phyloP scores from a whole-genome alignment of 1,139 yeast species.

The Kurtzmaniella quercitrusa region DNA sequence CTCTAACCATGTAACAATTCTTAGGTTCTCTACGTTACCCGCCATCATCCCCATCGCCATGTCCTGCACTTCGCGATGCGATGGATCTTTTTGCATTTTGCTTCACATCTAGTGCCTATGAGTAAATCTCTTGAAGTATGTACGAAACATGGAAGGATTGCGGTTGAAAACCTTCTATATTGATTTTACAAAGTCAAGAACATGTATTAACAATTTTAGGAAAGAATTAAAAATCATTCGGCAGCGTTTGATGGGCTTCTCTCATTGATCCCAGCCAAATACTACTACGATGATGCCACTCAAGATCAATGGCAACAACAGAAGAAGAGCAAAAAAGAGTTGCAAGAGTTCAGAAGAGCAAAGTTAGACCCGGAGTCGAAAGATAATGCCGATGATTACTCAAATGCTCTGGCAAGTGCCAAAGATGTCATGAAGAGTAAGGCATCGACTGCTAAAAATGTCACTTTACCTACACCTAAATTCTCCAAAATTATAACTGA shows the following conservation, averaged over 20 bases:
- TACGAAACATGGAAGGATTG: slow-evolving; percentile 10
- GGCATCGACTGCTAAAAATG: slow-evolving; percentile 56
- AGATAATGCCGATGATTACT: slow-evolving; percentile 39
- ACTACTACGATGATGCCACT: slow-evolving; percentile 76
- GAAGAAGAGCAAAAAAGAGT: slow-evolving; percentile 68
- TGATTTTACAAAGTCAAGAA: neutral
- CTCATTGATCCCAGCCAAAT: slow-evolving; percentile 90
- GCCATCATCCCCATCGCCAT: slow-evolving; percentile 1
- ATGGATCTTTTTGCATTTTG: slow-evolving; percentile 3
- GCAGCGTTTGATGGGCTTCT: slow-evolving; percentile 86
- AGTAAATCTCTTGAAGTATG: slow-evolving; percentile 52
- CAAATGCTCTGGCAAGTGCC: slow-evolving; percentile 50
- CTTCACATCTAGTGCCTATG: slow-evolving; percentile 17
- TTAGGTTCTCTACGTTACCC: too few relatives aligned
- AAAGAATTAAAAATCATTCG: slow-evolving; percentile 79
- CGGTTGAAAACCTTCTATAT: neutral
- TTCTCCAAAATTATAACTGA: slow-evolving; percentile 10
- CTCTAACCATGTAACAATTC: too few relatives aligned
- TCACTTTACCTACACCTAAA: slow-evolving; percentile 44
- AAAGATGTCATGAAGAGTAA: slow-evolving; percentile 59
- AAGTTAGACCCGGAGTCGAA: slow-evolving; percentile 72
- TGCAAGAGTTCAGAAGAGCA: slow-evolving; percentile 56
- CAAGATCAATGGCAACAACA: slow-evolving; percentile 88
- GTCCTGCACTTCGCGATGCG: slow-evolving; percentile 3
- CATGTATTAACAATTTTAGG: slow-evolving; percentile 34